Conservation (phyloP, 2,329 filamentous ascomycete species). For the Aspergillus tubingensis region DNA sequence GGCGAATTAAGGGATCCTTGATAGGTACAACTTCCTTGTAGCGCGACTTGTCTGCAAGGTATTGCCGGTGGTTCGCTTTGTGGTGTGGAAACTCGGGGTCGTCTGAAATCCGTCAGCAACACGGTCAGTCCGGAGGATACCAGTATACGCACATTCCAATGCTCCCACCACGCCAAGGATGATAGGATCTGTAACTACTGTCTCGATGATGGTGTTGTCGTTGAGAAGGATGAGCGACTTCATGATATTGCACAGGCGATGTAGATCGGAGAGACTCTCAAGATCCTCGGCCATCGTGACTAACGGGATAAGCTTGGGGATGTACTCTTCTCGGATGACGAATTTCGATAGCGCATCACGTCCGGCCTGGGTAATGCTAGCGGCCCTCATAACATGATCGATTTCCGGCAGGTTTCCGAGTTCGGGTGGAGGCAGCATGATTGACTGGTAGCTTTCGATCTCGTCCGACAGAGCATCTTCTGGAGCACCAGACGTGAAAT, state of each 20-base stretch:
- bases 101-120: conserved; percentile 53
- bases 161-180: conserved; percentile 92
- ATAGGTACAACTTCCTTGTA: conserved; percentile 97
- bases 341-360: conserved; percentile 87
- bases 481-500: conserved; percentile 31
- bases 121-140: neutral
- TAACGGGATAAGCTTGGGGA: conserved; percentile 80
- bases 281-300: conserved; percentile 89
- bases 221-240: conserved; percentile 94
- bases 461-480: conserved; percentile 92
- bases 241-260: conserved; percentile 95
- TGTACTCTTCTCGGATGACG: conserved; percentile 82
- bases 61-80: conserved; percentile 95
- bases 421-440: conserved; percentile 76
- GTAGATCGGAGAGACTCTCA: conserved; percentile 81
- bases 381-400: conserved; percentile 77
- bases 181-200: conserved; percentile 84
- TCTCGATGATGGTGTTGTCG: conserved; percentile 91
- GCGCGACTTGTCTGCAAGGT: conserved; percentile 81
- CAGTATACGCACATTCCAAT: conserved; percentile 67
- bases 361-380: conserved; percentile 72
- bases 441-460: conserved; percentile 69
- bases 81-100: conserved; percentile 97
- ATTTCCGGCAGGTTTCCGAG: conserved; percentile 83
- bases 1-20: conserved; percentile 74